These are phyloP conservation scores for Fusarium sarcochroum DNA, from an alignment of 2,329 filamentous ascomycete species.

Conservation along the genomic window DNA sequence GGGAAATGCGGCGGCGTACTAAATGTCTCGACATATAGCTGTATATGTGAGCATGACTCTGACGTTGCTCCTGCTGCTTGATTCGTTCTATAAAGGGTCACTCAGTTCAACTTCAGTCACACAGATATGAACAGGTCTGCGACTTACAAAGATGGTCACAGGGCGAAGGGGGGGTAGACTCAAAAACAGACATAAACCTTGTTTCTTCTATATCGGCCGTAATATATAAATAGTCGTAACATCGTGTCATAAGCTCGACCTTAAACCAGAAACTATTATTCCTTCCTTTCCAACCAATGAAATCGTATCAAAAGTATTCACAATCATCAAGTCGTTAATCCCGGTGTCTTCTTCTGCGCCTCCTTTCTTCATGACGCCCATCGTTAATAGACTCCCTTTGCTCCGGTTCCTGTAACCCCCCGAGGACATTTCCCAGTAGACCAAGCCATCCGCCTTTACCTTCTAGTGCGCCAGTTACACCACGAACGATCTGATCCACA, in stretches of 20 bases:
- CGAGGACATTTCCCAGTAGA: conserved; percentile 52
- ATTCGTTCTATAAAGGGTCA: neutral
- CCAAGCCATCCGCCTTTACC: conserved; percentile 52
- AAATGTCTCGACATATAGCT: conserved; percentile 22
- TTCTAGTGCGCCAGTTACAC: conserved; percentile 49
- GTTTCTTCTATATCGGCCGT: conserved; percentile 48
- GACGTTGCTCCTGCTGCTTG: conserved; percentile 31
- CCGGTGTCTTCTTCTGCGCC: conserved; percentile 28
- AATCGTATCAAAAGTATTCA: conserved; percentile 24
- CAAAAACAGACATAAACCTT: conserved; percentile 28
- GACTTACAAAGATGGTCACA: neutral
- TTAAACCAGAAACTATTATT: conserved; percentile 28
- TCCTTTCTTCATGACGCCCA: conserved; percentile 35
- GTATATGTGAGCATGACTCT: conserved; percentile 20
- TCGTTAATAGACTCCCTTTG: conserved; percentile 32
- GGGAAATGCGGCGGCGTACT: conserved; percentile 31
- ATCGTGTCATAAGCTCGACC: conserved; percentile 41
- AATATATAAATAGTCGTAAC: conserved; percentile 46
- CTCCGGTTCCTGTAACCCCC: conserved; percentile 36
- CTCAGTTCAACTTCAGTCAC: neutral
- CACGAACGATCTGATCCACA: conserved; percentile 54
- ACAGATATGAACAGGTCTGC: neutral
- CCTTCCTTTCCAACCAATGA: conserved; percentile 35
- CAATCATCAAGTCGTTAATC: conserved; percentile 47
- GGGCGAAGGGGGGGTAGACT: neutral